phyloP scores from a whole-genome alignment of 1,139 yeast species.

The Kodamaea fungicola region DNA sequence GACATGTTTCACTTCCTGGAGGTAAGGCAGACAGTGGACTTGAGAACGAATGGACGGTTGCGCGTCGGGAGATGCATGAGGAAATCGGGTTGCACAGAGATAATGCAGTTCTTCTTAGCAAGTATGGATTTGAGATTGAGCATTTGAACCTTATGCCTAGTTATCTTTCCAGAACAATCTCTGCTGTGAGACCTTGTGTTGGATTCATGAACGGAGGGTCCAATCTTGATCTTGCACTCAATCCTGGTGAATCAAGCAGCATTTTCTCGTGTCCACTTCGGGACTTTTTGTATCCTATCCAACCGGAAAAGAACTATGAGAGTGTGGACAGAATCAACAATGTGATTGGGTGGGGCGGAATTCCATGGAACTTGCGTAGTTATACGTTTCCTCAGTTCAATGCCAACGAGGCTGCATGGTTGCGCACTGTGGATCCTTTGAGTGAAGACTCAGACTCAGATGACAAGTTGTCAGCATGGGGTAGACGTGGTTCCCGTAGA shows the following conservation, averaged over 20 bases:
- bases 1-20: conserved; percentile 88
- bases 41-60: conserved; percentile 69
- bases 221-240: conserved; percentile 42
- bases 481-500: conserved; percentile 39
- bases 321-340: conserved; percentile 41
- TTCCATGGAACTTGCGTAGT: conserved; percentile 62
- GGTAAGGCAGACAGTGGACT: conserved; percentile 70
- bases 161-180: conserved; percentile 72
- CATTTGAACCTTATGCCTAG: conserved; percentile 63
- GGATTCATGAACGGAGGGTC: conserved; percentile 50
- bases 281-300: conserved; percentile 51
- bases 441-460: conserved; percentile 53
- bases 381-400: conserved; percentile 58
- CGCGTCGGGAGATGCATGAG: conserved; percentile 80
- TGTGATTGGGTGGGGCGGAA: conserved; percentile 62
- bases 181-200: conserved; percentile 80
- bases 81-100: conserved; percentile 72
- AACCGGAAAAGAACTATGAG: conserved; percentile 27
- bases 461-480: conserved; percentile 37
- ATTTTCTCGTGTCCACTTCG: conserved; percentile 65
- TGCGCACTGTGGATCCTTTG: conserved; percentile 53
- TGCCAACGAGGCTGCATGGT: conserved; percentile 57
- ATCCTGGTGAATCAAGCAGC: conserved; percentile 71
- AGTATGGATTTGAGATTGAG: conserved; percentile 54
- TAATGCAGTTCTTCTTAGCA: conserved; percentile 39